Conservation (phyloP, 129 eudicot genomes). For the Flaveria bidentis region DNA sequence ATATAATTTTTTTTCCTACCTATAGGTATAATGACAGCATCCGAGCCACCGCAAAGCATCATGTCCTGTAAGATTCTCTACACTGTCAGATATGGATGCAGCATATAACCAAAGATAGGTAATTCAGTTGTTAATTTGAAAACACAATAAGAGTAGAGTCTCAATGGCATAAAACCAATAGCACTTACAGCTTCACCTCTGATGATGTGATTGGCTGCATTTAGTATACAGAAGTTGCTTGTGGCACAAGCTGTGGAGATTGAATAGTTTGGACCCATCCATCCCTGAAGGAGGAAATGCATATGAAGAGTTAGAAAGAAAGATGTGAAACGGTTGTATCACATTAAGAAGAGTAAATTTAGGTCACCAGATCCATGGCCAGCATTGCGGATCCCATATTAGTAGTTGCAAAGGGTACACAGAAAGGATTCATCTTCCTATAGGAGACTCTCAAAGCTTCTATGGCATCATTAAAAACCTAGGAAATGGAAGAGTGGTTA, state of each 20-base stretch:
- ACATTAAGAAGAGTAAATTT: background rate
- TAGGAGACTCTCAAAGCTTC: constrained; percentile 92
- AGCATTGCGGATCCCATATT: constrained; percentile 99
- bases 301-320: constrained; percentile 1
- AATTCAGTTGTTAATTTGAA: background rate
- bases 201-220: constrained; percentile 97
- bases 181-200: constrained; percentile 96
- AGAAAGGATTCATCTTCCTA: constrained; percentile 94
- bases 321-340: background rate
- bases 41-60: constrained; percentile 99
- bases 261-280: constrained; percentile 99
- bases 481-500: constrained; percentile 17
- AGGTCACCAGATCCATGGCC: constrained; percentile 88
- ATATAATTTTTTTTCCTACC: constrained; percentile 41
- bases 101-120: background rate
- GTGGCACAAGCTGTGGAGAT: constrained; percentile 98
- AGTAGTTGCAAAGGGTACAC: constrained; percentile 94
- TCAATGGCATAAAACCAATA: background rate
- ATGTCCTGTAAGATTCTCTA: constrained; percentile 58
- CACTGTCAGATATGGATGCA: constrained; percentile 13
- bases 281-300: constrained; percentile 53
- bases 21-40: constrained; percentile 90
- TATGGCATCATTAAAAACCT: constrained; percentile 93
- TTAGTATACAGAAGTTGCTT: constrained; percentile 88
- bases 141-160: background rate